These are phyloP conservation scores for Metroxylon sagu DNA, from an alignment of 176 grass and related monocot genomes.

Conservation along the genomic window DNA sequence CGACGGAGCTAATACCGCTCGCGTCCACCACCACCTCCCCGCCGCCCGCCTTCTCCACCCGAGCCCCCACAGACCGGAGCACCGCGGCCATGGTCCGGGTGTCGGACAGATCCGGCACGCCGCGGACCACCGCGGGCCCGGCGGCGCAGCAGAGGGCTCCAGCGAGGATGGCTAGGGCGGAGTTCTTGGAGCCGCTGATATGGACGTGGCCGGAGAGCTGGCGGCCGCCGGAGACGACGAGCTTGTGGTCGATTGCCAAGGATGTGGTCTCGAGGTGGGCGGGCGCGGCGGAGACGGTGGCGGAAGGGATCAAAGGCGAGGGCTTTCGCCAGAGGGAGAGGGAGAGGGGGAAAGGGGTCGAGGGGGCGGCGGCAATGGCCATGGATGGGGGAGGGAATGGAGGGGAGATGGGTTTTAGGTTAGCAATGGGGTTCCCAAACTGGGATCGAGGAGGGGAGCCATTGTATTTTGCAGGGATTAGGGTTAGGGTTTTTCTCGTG, in stretches of 20 bases:
- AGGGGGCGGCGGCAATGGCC: neutral
- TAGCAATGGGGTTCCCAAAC: too few species aligned
- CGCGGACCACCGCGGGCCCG: neutral
- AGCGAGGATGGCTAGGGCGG: conserved; percentile 14
- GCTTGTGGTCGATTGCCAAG: neutral
- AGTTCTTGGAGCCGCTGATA: conserved; percentile 21
- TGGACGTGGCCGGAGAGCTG: conserved; percentile 15
- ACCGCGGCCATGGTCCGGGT: conserved; percentile 12
- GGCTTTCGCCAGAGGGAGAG: neutral
- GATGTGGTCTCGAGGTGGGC: neutral
- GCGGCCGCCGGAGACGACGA: conserved; percentile 9
- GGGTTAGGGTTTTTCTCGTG: too few species aligned
- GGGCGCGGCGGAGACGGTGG: neutral
- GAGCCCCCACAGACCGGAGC: conserved; percentile 8
- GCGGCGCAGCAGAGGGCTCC: conserved; percentile 12
- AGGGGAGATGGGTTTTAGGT: neutral
- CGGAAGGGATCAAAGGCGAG: neutral
- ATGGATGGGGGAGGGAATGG: neutral
- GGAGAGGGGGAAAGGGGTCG: neutral
- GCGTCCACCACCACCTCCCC: conserved; percentile 13
- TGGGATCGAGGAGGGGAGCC: too few species aligned
- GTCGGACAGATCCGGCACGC: conserved; percentile 13
- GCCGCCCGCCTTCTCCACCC: conserved; percentile 3
- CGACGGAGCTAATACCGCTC: neutral
- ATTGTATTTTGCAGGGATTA: too few species aligned